A percentile compares a stretch with the other conserved stretches of the same genome.
Conservation (phyloP, 305 asterid species). For the Rubia tinctorum region DNA sequence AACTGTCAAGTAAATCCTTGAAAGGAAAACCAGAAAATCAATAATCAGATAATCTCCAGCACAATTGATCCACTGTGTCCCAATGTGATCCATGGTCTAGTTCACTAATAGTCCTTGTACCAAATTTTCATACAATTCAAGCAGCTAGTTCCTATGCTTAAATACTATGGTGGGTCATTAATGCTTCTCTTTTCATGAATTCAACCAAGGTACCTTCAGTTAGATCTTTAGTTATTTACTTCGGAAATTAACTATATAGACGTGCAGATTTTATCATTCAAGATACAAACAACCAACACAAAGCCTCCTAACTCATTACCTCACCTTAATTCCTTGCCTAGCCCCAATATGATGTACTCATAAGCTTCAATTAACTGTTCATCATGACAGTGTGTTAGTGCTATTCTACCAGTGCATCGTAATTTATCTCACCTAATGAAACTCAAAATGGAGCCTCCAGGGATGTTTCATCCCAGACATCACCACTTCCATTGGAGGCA, state of each 20-base stretch:
- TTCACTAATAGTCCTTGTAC: not conserved
- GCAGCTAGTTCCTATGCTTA: not conserved
- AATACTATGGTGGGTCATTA: not conserved
- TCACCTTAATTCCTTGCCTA: not conserved
- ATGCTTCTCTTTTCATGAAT: not conserved
- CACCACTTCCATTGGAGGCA: conserved; percentile 99
- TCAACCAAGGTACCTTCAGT: not conserved
- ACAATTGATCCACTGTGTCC: not conserved
- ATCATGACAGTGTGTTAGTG: conserved; percentile 10
- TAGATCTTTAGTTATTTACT: not conserved
- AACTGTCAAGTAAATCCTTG: not conserved
- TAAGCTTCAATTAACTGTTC: not conserved
- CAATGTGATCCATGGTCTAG: not conserved
- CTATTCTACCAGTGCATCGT: conserved; percentile 10
- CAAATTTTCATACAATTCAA: not conserved
- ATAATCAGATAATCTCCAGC: not conserved
- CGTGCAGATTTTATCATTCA: not conserved
- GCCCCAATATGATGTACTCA: not conserved
- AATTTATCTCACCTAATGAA: conserved; percentile 43
- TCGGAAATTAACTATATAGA: not conserved
- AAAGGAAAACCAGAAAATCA: not conserved
- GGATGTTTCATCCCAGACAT: conserved; percentile 94
- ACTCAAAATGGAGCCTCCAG: conserved; percentile 95
- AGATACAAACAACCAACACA: not conserved
- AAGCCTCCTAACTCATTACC: conserved; percentile 6